Conservation (phyloP, 805 yeast genomes). For the Teunomyces kruisii region DNA sequence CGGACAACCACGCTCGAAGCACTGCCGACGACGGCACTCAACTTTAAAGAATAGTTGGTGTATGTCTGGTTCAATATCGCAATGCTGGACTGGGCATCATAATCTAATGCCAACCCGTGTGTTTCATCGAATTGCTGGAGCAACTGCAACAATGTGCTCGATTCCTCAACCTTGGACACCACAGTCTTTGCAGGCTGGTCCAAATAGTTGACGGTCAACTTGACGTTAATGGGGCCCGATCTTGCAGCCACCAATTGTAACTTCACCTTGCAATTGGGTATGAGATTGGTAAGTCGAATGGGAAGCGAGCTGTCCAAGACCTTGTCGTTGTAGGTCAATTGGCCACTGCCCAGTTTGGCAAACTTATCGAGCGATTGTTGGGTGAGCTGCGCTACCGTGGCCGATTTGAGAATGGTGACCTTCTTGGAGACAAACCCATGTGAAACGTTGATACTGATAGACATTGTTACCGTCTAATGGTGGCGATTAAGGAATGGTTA, state of each 20-base stretch:
- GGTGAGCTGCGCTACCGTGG: conserved; percentile 30
- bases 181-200: conserved; percentile 6
- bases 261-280: conserved; percentile 33
- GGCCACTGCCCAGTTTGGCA: conserved; percentile 22
- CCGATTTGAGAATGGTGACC: conserved; percentile 22
- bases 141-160: conserved; percentile 18
- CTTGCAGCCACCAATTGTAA: conserved; percentile 14
- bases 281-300: conserved; percentile 29
- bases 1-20: conserved; percentile 25
- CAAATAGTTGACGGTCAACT: conserved; percentile 12
- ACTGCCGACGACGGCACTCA: conserved; percentile 20
- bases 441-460: conserved; percentile 22
- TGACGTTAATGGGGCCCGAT: conserved; percentile 11
- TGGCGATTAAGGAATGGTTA: not conserved
- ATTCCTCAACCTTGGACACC: conserved; percentile 9
- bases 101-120: conserved; percentile 14
- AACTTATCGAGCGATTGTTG: conserved; percentile 24
- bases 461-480: conserved; percentile 8
- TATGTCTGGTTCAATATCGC: not conserved
- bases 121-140: conserved; percentile 17
- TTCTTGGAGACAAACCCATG: conserved; percentile 26
- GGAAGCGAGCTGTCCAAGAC: conserved; percentile 32
- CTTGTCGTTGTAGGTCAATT: conserved; percentile 27
- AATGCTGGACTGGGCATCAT: not conserved
- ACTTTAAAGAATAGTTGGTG: conserved; percentile 2